Percentiles rank a stretch among this genome's conserved stretches.
Conservation (phyloP, 2,329 filamentous ascomycete genomes). For the Alternaria gansuensis region DNA sequence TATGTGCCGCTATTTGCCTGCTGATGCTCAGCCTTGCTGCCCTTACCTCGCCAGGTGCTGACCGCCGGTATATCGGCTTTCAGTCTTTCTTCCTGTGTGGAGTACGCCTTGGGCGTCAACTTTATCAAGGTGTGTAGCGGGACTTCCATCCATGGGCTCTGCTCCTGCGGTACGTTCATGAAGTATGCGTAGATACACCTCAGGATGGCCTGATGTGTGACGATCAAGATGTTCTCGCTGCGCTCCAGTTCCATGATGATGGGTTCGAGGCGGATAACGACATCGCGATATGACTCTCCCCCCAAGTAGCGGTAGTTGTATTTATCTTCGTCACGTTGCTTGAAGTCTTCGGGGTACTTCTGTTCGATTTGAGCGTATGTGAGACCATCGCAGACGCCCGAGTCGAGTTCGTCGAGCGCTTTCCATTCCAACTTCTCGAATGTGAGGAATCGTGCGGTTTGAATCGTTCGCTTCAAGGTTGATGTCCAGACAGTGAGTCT, state of each 20-base stretch:
- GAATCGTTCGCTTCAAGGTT: conserved; percentile 83
- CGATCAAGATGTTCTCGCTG: conserved; percentile 95
- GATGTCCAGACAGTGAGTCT: conserved; percentile 79
- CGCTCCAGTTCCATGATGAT: conserved; percentile 99
- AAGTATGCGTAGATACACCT: conserved; percentile 99
- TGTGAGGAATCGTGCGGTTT: conserved; percentile 85
- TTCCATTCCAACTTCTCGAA: conserved; percentile 99
- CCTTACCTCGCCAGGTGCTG: conserved; percentile 95
- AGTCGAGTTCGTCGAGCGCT: conserved; percentile 95
- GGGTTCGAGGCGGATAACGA: conserved; percentile 95
- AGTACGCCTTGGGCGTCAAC: conserved; percentile 91
- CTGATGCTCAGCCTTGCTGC: conserved; percentile 88
- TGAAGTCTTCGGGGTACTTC: conserved; percentile 91
- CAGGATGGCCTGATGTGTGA: conserved; percentile 96
- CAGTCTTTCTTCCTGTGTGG: conserved; percentile 86
- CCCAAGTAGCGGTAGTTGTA: conserved; percentile 99
- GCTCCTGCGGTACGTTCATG: conserved; percentile 93
- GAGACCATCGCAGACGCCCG: conserved; percentile 93
- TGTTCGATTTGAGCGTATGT: conserved; percentile 96
- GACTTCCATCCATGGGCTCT: conserved; percentile 98
- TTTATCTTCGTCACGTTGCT: conserved; percentile 95
- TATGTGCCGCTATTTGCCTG: conserved; percentile 41
- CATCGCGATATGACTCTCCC: conserved; percentile 94
- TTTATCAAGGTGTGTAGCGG: conserved; percentile 97
- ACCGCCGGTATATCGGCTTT: conserved; percentile 94